These are phyloP conservation scores for Colletotrichum tabaci DNA, from an alignment of 2,329 filamentous ascomycete genomes.

Conservation along the genomic window DNA sequence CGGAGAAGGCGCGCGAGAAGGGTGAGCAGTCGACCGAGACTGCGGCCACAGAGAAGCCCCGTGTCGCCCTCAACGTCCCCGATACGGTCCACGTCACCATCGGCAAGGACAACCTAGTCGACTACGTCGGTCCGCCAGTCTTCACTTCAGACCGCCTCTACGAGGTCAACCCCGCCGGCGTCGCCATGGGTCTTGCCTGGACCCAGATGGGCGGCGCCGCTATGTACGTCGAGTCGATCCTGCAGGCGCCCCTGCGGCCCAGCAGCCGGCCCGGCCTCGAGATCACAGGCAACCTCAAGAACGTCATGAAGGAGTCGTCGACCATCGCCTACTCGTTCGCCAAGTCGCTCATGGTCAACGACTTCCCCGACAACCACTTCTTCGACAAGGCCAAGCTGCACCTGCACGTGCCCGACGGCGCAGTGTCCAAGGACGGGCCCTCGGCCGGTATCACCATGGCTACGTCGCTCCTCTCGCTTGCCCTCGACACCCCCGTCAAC, in stretches of 20 bases:
- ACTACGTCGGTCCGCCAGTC: slow-evolving; percentile 95
- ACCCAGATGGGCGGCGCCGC: slow-evolving; percentile 97
- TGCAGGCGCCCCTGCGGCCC: slow-evolving; percentile 84
- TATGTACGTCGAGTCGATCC: slow-evolving; percentile 96
- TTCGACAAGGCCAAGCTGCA: slow-evolving; percentile 97
- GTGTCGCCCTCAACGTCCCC: slow-evolving; percentile 85
- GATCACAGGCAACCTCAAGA: slow-evolving; percentile 94
- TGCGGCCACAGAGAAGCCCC: slow-evolving; percentile 70
- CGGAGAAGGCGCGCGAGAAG: slow-evolving; percentile 69
- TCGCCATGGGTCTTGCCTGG: slow-evolving; percentile 98
- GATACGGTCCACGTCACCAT: slow-evolving; percentile 90
- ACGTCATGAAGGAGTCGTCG: slow-evolving; percentile 98
- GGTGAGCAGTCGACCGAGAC: slow-evolving; percentile 48
- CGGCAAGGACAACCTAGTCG: slow-evolving; percentile 89
- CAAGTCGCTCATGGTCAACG: slow-evolving; percentile 87
- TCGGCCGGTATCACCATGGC: slow-evolving; percentile 98
- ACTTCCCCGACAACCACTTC: slow-evolving; percentile 93
- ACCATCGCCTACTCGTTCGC: slow-evolving; percentile 96
- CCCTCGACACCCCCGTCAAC: slow-evolving; percentile 82
- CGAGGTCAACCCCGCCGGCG: slow-evolving; percentile 92
- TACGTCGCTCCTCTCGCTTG: slow-evolving; percentile 89
- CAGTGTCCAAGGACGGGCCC: slow-evolving; percentile 93
- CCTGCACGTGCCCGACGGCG: slow-evolving; percentile 95
- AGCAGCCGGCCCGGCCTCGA: slow-evolving; percentile 85
- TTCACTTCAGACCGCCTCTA: slow-evolving; percentile 97